A percentile compares a stretch with the other conserved stretches of the same genome.
phyloP scores from a whole-genome alignment of 768 basidiomycete genomes.

The Suillus sp. region DNA sequence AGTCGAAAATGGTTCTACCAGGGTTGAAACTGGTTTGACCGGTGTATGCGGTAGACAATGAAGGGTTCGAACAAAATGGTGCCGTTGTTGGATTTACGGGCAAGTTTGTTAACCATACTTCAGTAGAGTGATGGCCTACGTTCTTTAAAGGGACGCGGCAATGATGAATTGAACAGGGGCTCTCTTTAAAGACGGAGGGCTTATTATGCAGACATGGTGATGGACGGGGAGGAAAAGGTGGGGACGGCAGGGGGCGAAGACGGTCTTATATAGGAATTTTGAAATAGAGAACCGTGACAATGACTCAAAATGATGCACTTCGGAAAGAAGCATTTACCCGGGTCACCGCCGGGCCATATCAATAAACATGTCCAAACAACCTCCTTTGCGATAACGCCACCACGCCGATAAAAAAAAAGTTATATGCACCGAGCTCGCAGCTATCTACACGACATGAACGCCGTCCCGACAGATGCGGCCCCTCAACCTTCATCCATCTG shows the following conservation, averaged over 20 bases:
- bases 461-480: background rate
- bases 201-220: slow-evolving; percentile 43
- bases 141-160: slow-evolving; percentile 29
- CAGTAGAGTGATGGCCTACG: slow-evolving; percentile 32
- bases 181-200: slow-evolving; percentile 20
- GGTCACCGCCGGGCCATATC: slow-evolving; percentile 22
- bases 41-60: slow-evolving; percentile 86
- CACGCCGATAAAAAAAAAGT: slow-evolving; percentile 17
- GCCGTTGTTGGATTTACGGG: slow-evolving; percentile 82
- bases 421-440: slow-evolving; percentile 13
- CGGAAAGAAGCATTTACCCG: slow-evolving; percentile 29
- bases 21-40: slow-evolving; percentile 34
- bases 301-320: slow-evolving; percentile 36
- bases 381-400: slow-evolving; percentile 20
- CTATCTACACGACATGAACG: slow-evolving; percentile 10
- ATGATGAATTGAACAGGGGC: slow-evolving; percentile 16
- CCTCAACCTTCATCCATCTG: slow-evolving; percentile 77
- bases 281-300: slow-evolving; percentile 30
- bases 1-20: slow-evolving; percentile 25
- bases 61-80: slow-evolving; percentile 85
- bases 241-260: slow-evolving; percentile 25
- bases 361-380: slow-evolving; percentile 27
- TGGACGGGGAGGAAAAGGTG: slow-evolving; percentile 28
- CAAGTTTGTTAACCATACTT: slow-evolving; percentile 84
- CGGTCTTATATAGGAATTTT: slow-evolving; percentile 49